Base-by-base conservation (phyloP, 805 yeast genomes). In the Saturnispora mendoncae region DNA sequence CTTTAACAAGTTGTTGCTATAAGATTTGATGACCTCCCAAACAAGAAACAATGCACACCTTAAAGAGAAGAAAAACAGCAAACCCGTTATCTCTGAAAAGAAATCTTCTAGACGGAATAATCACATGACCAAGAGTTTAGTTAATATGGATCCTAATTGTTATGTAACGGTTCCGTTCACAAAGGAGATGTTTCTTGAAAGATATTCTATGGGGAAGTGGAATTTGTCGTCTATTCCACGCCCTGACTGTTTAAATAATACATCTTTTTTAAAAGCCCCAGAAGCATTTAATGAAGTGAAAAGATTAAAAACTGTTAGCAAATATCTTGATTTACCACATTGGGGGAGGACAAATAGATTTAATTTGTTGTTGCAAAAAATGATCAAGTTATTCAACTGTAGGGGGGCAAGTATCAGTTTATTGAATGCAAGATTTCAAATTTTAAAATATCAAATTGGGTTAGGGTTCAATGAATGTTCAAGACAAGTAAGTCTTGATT, bases 401-500 rank as follows among this genome's bases (percentile, higher is more conserved):
- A 55, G 64, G 13, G 83, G 84, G 2, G 74, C 74, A 2, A 61
- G 80, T 0, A 70, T 82, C 15, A 77, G 86, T 6, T 45, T 82
- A n/a, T 50, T 83, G 6, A 73, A 71, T 39, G 54, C 67, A 9
- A 61, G 61, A 14, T 62, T 62, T 33, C 81, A 76, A 33, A 44
- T 68, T 8, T 65, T 78, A 17, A 75, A 76, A 50, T 66, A 62
- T 50, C 73, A 73, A 42, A 61, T 67, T 8, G 65, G 71, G 6
- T 60, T 78, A 27, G 69, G 68, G 4, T 58, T 71, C 42, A 64
- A 58, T n/a, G 74, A 67, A 43, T 67, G 76, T 38, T 76, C 77
- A 10, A 64, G 85, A 39, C 59, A 57, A 17, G 60, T 76, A 2
- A 76, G 86, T 6, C 57, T 83, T 35, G 92, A 83, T 54, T 76